Evolutionary conservation across 805 yeast genomes (phyloP).

Genomic region (Debaryomyces tyrocola): DNA sequence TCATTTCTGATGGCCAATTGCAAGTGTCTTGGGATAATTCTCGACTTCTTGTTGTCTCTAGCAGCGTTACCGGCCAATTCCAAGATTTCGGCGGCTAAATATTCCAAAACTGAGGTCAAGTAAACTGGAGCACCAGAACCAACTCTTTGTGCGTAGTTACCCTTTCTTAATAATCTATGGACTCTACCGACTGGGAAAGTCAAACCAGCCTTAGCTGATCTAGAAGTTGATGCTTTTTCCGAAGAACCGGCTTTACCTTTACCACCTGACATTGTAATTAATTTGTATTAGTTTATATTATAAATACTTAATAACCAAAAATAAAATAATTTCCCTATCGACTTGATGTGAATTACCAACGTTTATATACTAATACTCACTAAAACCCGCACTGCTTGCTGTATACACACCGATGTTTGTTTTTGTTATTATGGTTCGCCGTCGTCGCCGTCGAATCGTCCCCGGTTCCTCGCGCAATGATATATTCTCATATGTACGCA

Average conservation of each 20-base stretch:
- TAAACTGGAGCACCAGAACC: conserved; percentile 99
- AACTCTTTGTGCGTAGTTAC: conserved; percentile 97
- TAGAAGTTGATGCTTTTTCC: conserved; percentile 94
- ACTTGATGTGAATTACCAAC: background rate
- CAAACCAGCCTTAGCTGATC: conserved; percentile 98
- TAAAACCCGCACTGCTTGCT: background rate
- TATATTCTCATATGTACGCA: background rate
- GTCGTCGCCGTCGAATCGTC: background rate
- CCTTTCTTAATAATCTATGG: conserved; percentile 94
- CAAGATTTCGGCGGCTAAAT: conserved; percentile 95
- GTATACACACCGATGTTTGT: background rate
- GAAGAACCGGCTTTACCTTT: conserved; percentile 93
- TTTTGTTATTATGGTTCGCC: background rate
- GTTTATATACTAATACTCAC: background rate
- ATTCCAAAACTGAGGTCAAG: conserved; percentile 95
- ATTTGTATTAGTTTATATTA: conserved; percentile 5
- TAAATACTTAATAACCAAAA: conserved; percentile 1
- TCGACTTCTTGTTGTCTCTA: conserved; percentile 97
- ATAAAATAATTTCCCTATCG: background rate
- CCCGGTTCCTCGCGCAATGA: background rate
- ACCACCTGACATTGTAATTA: conserved; percentile 72
- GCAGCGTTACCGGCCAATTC: conserved; percentile 99
- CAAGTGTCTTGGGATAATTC: conserved; percentile 98
- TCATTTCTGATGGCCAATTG: conserved; percentile 98
- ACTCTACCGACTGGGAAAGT: conserved; percentile 99